Evolutionary conservation across 176 grass and related monocot species (phyloP).

Genomic region (Oryza meyeriana): DNA sequence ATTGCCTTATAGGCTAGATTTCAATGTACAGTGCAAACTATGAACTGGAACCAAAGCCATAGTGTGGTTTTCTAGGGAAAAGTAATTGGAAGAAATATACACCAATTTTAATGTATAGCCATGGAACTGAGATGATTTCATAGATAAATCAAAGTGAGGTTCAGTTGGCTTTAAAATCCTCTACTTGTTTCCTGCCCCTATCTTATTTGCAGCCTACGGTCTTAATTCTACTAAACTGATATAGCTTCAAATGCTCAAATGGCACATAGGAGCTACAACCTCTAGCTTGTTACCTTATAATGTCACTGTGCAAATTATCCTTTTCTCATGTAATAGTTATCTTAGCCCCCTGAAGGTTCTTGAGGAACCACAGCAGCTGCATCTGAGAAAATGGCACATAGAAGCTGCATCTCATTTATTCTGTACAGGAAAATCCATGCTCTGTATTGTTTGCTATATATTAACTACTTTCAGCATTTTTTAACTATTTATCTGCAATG

Average conservation of each 20-base stretch:
- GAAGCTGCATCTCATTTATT: background rate
- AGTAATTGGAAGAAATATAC: background rate
- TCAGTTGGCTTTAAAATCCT: background rate
- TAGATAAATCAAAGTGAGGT: background rate
- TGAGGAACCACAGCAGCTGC: no score
- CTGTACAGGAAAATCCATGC: background rate
- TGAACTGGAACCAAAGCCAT: background rate
- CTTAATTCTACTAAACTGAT: constrained; percentile 1
- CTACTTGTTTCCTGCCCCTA: background rate
- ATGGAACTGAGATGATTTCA: background rate
- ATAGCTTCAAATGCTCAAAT: background rate
- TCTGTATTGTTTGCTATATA: no score
- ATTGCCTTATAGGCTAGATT: background rate
- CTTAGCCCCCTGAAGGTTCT: background rate
- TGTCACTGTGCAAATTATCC: background rate
- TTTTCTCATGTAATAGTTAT: background rate
- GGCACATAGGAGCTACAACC: background rate
- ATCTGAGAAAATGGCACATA: no score
- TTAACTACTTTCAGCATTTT: background rate
- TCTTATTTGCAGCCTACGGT: background rate
- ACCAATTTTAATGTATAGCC: background rate
- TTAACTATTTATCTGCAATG: background rate
- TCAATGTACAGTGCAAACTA: background rate
- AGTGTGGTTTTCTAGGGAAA: background rate
- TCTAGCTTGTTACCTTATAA: background rate